Evolutionary conservation across 169 alveolate species (phyloP).

Genomic region (Plasmodium falciparum): DNA sequence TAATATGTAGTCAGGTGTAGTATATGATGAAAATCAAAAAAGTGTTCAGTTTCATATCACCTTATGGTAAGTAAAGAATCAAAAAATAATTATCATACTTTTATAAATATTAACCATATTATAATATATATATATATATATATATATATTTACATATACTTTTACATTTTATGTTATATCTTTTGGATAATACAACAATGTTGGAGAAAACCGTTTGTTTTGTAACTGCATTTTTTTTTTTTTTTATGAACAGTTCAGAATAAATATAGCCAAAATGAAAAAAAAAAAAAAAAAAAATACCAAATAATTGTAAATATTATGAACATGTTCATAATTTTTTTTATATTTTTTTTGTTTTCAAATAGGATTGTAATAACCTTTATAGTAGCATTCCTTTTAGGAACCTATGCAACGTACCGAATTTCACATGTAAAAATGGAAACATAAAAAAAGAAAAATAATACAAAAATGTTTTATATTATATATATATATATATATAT

Average conservation of each 20-base stretch:
- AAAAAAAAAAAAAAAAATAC: background rate
- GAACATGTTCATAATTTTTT: conserved; percentile 5
- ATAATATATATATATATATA: too few species aligned
- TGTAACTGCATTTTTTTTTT: too few species aligned
- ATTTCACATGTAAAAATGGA: conserved; percentile 26
- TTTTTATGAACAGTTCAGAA: too few species aligned
- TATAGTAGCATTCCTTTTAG: conserved; percentile 35
- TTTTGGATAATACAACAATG: too few species aligned
- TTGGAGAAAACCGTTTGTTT: too few species aligned
- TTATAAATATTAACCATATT: too few species aligned
- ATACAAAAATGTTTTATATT: background rate
- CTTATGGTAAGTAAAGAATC: conserved; percentile 32
- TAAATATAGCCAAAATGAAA: background rate
- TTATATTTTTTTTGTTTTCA: background rate
- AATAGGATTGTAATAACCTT: conserved; percentile 49
- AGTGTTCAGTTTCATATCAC: conserved; percentile 43
- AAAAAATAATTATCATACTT: too few species aligned
- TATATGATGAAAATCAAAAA: conserved; percentile 69
- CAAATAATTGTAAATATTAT: background rate
- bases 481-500: background rate
- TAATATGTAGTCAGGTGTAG: conserved; percentile 46
- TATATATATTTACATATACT: background rate
- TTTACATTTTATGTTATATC: background rate
- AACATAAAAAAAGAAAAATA: background rate
- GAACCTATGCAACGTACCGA: conserved; percentile 49